phyloP scores from a whole-genome alignment of 305 asterid species.

The Fraxinus angustifolia region DNA sequence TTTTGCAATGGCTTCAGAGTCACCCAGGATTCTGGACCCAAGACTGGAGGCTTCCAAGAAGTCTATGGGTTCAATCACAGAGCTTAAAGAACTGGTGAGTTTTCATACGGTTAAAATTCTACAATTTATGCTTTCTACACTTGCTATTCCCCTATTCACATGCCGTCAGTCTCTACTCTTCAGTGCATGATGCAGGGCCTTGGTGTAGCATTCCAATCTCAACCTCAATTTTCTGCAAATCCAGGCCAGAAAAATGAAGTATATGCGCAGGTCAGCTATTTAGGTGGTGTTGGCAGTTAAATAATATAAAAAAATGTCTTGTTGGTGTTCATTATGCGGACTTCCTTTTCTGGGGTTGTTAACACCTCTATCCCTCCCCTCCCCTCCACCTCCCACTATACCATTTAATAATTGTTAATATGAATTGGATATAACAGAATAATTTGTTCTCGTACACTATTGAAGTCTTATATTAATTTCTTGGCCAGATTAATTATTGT shows the following conservation, averaged over 20 bases:
- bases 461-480: neutral
- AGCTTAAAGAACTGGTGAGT: conserved; percentile 74
- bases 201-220: conserved; percentile 64
- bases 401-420: neutral
- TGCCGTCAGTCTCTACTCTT: conserved; percentile 25
- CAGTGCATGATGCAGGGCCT: conserved; percentile 80
- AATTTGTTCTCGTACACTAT: neutral
- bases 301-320: neutral
- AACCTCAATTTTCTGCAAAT: conserved; percentile 66
- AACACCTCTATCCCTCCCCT: neutral
- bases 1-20: conserved; percentile 45
- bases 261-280: conserved; percentile 63
- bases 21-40: conserved; percentile 51
- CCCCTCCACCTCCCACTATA: neutral
- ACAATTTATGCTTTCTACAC: neutral
- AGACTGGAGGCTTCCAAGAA: conserved; percentile 66
- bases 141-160: conserved; percentile 1
- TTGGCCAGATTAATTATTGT: neutral
- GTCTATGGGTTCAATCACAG: conserved; percentile 56
- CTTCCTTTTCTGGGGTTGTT: conserved; percentile 9
- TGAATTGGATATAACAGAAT: neutral
- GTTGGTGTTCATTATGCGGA: conserved; percentile 1
- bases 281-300: neutral
- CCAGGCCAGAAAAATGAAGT: conserved; percentile 76
- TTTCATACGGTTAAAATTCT: conserved; percentile 12